Percentiles rank a stretch among this genome's conserved stretches.
Conservation (phyloP, 345 rosid species). For the Syzygium aqueum region DNA sequence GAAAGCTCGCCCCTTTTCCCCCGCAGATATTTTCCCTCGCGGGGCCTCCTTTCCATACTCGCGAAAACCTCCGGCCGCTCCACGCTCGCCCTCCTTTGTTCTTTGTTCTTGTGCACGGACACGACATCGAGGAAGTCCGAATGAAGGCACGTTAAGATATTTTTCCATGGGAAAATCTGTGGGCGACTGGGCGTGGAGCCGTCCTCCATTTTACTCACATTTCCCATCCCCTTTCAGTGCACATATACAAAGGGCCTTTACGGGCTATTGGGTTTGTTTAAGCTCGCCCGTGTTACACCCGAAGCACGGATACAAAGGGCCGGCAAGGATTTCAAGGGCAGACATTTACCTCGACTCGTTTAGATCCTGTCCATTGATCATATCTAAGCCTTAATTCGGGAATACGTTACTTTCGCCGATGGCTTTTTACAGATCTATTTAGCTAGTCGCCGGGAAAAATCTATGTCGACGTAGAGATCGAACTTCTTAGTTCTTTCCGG, state of each 20-base stretch:
- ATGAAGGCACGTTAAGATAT: not conserved
- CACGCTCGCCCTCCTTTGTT: not conserved
- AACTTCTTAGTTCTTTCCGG: not conserved
- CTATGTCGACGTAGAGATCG: not conserved
- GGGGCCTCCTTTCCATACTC: not conserved
- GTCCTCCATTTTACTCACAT: not conserved
- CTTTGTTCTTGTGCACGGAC: not conserved
- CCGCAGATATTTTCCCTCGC: not conserved
- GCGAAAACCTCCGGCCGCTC: not conserved
- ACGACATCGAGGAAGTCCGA: not conserved
- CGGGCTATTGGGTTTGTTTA: not conserved
- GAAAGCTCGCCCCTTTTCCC: not conserved
- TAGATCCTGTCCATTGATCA: not conserved
- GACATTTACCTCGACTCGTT: not conserved
- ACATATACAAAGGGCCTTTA: no score
- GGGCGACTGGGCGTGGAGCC: not conserved
- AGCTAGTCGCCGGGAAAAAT: not conserved
- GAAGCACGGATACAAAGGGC: not conserved
- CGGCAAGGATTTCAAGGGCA: fast-evolving
- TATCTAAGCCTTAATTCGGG: not conserved
- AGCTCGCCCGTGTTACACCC: not conserved
- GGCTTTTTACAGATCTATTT: not conserved
- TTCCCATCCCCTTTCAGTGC: not conserved
- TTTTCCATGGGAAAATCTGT: not conserved
- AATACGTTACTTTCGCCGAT: no score